phyloP scores from a whole-genome alignment of 495 filamentous ascomycete species.

The Elasticomyces elasticus region DNA sequence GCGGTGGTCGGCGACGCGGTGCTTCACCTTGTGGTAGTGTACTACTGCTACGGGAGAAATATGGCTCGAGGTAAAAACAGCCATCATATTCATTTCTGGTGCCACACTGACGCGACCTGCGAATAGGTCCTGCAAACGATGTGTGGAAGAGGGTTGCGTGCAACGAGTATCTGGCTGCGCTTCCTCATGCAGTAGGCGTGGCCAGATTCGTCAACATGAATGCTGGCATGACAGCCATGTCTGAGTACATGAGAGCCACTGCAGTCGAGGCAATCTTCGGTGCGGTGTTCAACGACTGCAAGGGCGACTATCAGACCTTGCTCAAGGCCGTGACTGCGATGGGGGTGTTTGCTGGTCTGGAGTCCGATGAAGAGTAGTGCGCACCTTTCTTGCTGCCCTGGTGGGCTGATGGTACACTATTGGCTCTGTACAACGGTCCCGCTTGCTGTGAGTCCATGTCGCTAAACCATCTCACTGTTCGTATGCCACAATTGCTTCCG shows the following conservation, averaged over 20 bases:
- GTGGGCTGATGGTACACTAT: too few relatives aligned
- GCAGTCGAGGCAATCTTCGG: constrained; percentile 6
- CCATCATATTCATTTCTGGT: background rate
- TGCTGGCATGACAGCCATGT: background rate
- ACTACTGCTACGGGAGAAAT: background rate
- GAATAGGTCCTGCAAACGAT: background rate
- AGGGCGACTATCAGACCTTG: background rate
- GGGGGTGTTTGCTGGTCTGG: background rate
- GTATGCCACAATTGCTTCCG: constrained; percentile 35
- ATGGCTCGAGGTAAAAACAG: background rate
- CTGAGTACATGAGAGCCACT: background rate
- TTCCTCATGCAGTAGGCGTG: background rate
- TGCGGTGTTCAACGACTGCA: background rate
- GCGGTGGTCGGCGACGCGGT: constrained; percentile 1
- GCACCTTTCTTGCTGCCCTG: too few relatives aligned
- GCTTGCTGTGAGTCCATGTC: background rate
- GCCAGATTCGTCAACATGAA: background rate
- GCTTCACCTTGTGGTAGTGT: background rate
- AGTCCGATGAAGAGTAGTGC: background rate
- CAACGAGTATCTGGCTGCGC: background rate
- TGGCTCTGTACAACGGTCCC: too few relatives aligned
- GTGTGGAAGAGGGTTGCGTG: background rate
- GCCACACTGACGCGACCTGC: background rate
- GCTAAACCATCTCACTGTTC: background rate
- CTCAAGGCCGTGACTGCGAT: background rate